These are phyloP conservation scores for Solanum chmielewskii DNA, from an alignment of 257 asterid genomes.

Conservation along the genomic window DNA sequence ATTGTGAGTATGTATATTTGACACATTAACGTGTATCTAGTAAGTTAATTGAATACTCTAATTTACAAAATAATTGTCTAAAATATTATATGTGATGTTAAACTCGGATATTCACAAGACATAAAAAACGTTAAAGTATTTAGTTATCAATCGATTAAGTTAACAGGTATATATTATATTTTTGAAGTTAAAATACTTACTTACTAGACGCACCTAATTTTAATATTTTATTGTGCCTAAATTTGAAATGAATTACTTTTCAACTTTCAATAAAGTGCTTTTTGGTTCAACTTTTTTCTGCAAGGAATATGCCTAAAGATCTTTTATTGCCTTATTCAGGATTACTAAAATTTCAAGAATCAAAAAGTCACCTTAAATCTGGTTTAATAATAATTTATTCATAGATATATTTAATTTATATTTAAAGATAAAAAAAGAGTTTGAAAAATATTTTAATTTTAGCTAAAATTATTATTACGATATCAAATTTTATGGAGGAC, in stretches of 20 bases:
- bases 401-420: too few relatives aligned
- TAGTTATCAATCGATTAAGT: not conserved
- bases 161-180: not conserved
- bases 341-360: not conserved
- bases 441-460: too few relatives aligned
- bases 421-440: too few relatives aligned
- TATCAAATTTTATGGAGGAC: too few relatives aligned
- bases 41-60: not conserved
- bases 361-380: not conserved
- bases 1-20: too few relatives aligned
- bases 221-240: not conserved
- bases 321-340: not conserved
- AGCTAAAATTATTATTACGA: too few relatives aligned
- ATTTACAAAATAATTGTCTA: not conserved
- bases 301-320: not conserved
- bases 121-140: rapidly evolving
- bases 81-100: not conserved
- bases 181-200: not conserved
- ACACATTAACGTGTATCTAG: not conserved
- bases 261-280: not conserved
- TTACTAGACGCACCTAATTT: not conserved
- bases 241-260: not conserved
- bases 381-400: too few relatives aligned
- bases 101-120: not conserved
- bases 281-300: not conserved